Evolutionary conservation across 176 grass and related monocot species (phyloP).

Genomic region (Calamus simplicifolius): DNA sequence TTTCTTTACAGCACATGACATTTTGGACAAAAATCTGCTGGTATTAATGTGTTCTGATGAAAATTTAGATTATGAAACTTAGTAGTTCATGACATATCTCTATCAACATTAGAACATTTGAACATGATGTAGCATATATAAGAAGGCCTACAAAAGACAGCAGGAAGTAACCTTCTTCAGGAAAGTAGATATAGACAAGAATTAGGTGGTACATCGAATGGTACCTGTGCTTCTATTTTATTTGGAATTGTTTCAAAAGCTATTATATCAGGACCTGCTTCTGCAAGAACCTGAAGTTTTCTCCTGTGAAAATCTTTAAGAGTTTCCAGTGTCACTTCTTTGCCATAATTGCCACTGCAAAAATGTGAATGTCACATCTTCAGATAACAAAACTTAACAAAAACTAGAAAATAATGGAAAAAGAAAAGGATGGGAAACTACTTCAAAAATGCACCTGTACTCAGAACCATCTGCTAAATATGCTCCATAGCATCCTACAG

Average conservation of each 20-base stretch:
- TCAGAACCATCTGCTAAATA: slow-evolving; percentile 54
- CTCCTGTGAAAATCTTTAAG: slow-evolving; percentile 57
- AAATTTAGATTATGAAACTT: too few species aligned
- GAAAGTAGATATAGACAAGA: too few species aligned
- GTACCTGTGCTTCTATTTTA: slow-evolving; percentile 46
- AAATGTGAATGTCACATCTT: neutral
- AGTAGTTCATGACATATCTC: too few species aligned
- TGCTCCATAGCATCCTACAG: slow-evolving; percentile 46
- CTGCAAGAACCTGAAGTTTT: slow-evolving; percentile 43
- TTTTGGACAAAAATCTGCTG: too few species aligned
- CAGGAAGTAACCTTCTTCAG: too few species aligned
- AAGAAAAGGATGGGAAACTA: neutral
- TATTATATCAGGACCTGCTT: slow-evolving; percentile 43
- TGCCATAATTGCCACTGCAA: slow-evolving; percentile 42
- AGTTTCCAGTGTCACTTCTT: slow-evolving; percentile 23
- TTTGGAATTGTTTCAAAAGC: slow-evolving; percentile 58
- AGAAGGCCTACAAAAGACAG: too few species aligned
- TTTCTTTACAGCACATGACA: too few species aligned
- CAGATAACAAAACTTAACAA: neutral
- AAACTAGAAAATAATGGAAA: slow-evolving; percentile 1
- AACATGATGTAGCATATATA: too few species aligned
- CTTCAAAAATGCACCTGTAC: slow-evolving; percentile 22
- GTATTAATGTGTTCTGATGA: too few species aligned
- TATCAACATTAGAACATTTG: too few species aligned
- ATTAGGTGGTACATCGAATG: neutral